A percentile compares a stretch with the other conserved stretches of the same genome.
Evolutionary conservation across 2,329 filamentous ascomycete genomes (phyloP).

Genomic region (Fusarium lyarnte): DNA sequence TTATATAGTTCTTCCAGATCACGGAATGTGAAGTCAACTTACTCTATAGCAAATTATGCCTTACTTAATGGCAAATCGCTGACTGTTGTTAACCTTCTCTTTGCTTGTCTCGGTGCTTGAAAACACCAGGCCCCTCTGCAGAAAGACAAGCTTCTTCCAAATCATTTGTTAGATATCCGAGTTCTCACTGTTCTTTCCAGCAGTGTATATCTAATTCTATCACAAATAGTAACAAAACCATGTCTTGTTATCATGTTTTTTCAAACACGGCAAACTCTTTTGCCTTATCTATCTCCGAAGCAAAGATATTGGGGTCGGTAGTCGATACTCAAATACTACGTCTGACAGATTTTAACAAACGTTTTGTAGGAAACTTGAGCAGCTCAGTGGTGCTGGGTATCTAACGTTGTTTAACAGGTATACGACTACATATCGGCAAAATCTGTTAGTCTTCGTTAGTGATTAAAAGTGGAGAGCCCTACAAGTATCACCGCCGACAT

Average conservation of each 20-base stretch:
- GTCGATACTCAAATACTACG: neutral
- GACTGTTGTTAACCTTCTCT: neutral
- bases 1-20: neutral
- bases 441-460: neutral
- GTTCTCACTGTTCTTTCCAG: neutral
- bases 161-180: neutral
- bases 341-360: neutral
- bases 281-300: neutral
- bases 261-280: neutral
- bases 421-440: fast-evolving
- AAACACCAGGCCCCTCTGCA: neutral
- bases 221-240: neutral
- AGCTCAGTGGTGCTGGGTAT: neutral
- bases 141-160: neutral
- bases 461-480: neutral
- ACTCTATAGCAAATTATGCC: neutral
- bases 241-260: neutral
- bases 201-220: neutral
- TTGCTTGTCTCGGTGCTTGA: neutral
- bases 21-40: neutral
- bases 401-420: neutral
- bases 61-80: neutral
- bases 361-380: neutral
- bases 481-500: neutral
- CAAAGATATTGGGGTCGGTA: neutral